Percentiles rank a stretch among this genome's conserved stretches.
Conservation (phyloP, 1,284 basidiomycete species). For the Boletus hoseneyae region DNA sequence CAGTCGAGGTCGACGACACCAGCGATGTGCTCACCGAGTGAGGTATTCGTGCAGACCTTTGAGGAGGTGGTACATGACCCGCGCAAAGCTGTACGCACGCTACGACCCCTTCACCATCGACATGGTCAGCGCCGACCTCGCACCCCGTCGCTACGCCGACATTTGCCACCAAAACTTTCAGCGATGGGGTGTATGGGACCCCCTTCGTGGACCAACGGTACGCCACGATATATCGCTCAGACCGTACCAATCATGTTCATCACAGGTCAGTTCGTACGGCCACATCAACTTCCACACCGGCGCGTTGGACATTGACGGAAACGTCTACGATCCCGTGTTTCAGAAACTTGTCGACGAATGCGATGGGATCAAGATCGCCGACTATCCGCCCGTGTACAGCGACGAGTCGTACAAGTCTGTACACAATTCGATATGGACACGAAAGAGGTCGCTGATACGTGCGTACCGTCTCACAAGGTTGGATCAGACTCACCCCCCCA, state of each 20-base stretch:
- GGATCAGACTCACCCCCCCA: too few relatives aligned
- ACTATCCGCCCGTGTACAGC: constrained; percentile 2
- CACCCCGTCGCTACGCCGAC: constrained; percentile 14
- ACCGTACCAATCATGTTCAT: too few relatives aligned
- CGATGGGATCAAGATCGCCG: constrained; percentile 9
- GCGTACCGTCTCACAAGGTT: not conserved
- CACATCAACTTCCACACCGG: constrained; percentile 11
- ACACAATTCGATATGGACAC: constrained; percentile 13
- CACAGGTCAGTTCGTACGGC: constrained; percentile 13
- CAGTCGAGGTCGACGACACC: not conserved
- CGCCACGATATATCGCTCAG: not conserved
- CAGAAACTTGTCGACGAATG: constrained; percentile 5
- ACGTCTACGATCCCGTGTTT: constrained; percentile 14
- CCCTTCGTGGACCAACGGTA: constrained; percentile 13
- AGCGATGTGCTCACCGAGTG: constrained; percentile 62
- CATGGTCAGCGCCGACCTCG: not conserved
- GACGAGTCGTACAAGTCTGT: constrained; percentile 4
- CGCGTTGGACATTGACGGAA: constrained; percentile 13
- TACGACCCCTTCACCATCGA: too few relatives aligned
- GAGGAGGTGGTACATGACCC: constrained; percentile 82
- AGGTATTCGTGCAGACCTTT: constrained; percentile 87
- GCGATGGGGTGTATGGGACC: constrained; percentile 17
- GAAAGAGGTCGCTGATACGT: constrained; percentile 10
- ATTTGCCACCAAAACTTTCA: constrained; percentile 14
- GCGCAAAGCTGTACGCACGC: too few relatives aligned